Percentiles rank a stretch among this genome's conserved stretches.
Conservation (phyloP, 139 green algal species). For the Chlorella sp. region DNA sequence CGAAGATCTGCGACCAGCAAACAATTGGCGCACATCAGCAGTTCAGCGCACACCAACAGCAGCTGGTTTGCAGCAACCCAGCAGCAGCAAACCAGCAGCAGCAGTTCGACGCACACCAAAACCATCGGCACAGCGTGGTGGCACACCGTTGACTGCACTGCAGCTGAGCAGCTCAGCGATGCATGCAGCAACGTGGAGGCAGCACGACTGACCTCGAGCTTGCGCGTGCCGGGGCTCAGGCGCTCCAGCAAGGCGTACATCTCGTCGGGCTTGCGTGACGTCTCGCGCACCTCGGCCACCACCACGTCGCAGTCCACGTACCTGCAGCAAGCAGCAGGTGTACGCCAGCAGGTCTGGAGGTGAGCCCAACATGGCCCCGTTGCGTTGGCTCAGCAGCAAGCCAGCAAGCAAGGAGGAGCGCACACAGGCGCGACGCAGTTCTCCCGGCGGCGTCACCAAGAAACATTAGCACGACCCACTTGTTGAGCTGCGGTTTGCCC, state of each 20-base stretch:
- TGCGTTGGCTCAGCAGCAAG: no score
- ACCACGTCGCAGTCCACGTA: conserved; percentile 73
- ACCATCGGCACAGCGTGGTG: not conserved
- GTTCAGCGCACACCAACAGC: not conserved
- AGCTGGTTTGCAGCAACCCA: not conserved
- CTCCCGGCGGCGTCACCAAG: no score
- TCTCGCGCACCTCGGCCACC: conserved; percentile 74
- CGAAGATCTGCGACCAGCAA: conserved; percentile 70
- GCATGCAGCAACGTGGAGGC: no score
- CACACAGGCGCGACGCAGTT: no score
- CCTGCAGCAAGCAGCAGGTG: no score
- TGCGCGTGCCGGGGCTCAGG: conserved; percentile 64
- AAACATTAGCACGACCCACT: conserved; percentile 15
- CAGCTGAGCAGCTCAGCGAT: not conserved
- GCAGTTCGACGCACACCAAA: not conserved
- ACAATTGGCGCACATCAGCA: no score
- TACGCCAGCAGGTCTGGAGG: no score
- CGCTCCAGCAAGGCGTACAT: conserved; percentile 81
- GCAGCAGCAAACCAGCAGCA: not conserved
- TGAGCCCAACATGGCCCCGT: no score
- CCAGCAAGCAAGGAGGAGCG: no score
- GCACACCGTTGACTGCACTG: not conserved
- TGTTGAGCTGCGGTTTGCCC: conserved; percentile 63
- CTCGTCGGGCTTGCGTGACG: conserved; percentile 78
- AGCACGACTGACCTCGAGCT: conserved; percentile 49